Evolutionary conservation across 169 alveolate species (phyloP).

Genomic region (Plasmodium ovale): DNA sequence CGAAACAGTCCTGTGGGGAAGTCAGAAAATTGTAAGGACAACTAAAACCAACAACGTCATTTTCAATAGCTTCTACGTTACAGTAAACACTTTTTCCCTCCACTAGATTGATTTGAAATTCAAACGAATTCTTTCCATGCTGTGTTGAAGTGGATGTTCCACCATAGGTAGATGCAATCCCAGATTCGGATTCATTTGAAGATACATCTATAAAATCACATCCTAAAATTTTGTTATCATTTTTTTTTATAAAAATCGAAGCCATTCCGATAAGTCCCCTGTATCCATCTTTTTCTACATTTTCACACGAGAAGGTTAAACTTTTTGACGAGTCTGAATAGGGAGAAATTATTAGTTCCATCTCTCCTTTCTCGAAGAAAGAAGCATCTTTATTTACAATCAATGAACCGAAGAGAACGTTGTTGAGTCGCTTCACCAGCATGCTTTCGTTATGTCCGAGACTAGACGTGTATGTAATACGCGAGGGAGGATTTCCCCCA

Average conservation of each 20-base stretch:
- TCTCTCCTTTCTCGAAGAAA: conserved; percentile 47
- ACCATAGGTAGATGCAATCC: background rate
- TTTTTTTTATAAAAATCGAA: conserved; percentile 63
- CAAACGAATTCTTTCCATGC: conserved; percentile 36
- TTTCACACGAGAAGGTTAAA: conserved; percentile 47
- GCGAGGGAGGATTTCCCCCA: background rate
- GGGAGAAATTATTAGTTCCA: conserved; percentile 53
- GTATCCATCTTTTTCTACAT: conserved; percentile 7
- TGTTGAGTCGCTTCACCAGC: conserved; percentile 29
- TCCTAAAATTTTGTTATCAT: conserved; percentile 57
- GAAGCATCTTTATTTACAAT: conserved; percentile 36
- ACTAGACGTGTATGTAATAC: conserved; percentile 26
- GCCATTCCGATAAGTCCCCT: conserved; percentile 35
- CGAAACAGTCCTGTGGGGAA: conserved; percentile 54
- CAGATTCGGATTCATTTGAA: background rate
- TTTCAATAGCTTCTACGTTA: conserved; percentile 65
- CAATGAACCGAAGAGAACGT: conserved; percentile 25
- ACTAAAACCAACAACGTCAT: conserved; percentile 69
- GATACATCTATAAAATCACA: conserved; percentile 49
- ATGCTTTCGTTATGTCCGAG: conserved; percentile 13
- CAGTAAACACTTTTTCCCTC: conserved; percentile 53
- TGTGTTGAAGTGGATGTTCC: background rate
- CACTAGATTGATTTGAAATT: conserved; percentile 33
- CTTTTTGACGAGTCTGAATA: conserved; percentile 43
- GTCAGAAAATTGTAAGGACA: conserved; percentile 64